Base-by-base conservation (phyloP, 2,329 filamentous ascomycete genomes). In the Cladosporium sphaerospermum region DNA sequence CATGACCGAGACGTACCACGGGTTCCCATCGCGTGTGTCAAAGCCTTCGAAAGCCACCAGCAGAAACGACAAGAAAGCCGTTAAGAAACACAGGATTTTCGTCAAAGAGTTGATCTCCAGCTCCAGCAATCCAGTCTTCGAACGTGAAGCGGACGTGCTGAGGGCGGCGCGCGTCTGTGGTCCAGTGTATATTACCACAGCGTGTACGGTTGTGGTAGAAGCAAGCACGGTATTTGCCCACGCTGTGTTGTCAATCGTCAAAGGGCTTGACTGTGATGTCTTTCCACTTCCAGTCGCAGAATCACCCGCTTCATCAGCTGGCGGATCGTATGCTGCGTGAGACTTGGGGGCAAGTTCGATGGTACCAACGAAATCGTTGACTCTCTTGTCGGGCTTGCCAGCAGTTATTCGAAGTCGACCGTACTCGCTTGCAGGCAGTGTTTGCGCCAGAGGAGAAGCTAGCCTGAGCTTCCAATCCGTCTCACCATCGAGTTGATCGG, bases 211-310 rank as follows among this genome's bases (percentile, higher is more conserved):
- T 1, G 88, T 92, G 67, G 91, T 93, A 1, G 92, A 97, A 1
- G 93, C 93, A 56, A 99, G 86, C 19, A 99, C 88, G 0, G 93
- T 99, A 67, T 97, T 99, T 14, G 92, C 92, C 93, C 95, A 99
- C 9, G 95, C 93, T 7, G 93, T 97, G 66, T 99, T 96, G 71
- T 99, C 93, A 57, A 99, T 96, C 1, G 83, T 89, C 36, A 99
- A 76, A 1, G 91, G 84, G 2, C 85, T 81, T 4, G 86, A 88
- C n/a, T 34, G 16, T 5, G 23, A 28, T 13, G 36, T 16, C 16
- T 13, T 14, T 14, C 11, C n/a, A 9, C 13, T 9, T 9, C 36
- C n/a, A n/a, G 39, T n/a, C 40, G 45, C 18, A 16, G 32, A 14
- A 5, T 44, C 36, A 14, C 9, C 14, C 9, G 18, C 14, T 9